A percentile compares a stretch with the other conserved stretches of the same genome.
Conservation (phyloP, 805 yeast species). For the Tetrapisispora nanseiensis region DNA sequence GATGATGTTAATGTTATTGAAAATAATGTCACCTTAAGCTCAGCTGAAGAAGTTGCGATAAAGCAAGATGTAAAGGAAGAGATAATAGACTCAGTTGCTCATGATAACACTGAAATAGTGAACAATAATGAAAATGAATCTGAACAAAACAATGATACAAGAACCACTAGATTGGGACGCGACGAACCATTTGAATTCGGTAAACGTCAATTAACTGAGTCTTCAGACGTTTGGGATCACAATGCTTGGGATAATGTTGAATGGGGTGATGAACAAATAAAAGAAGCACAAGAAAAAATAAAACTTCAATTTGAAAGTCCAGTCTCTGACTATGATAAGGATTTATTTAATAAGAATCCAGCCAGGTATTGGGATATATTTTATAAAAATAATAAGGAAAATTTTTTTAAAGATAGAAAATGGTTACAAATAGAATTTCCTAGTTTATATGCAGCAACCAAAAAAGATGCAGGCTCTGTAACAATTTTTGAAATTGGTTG, state of each 20-base stretch:
- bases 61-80: constrained; percentile 20
- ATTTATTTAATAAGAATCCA: constrained; percentile 71
- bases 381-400: constrained; percentile 81
- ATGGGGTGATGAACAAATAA: constrained; percentile 86
- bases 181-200: constrained; percentile 91
- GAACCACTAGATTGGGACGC: constrained; percentile 49
- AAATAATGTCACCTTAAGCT: constrained; percentile 3
- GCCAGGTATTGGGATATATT: constrained; percentile 93
- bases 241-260: constrained; percentile 96
- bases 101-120: constrained; percentile 18
- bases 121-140: neutral
- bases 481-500: constrained; percentile 89
- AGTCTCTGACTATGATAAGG: constrained; percentile 80
- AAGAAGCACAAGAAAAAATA: constrained; percentile 66
- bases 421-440: constrained; percentile 97
- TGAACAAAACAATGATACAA: constrained; percentile 5
- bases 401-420: constrained; percentile 91
- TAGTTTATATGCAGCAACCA: constrained; percentile 65
- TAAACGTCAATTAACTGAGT: constrained; percentile 61
- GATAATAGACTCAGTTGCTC: constrained; percentile 14
- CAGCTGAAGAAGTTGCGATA: constrained; percentile 8
- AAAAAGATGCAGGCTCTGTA: constrained; percentile 56
- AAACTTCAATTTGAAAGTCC: constrained; percentile 69
- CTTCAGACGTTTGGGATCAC: constrained; percentile 78
- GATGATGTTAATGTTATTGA: constrained; percentile 5